Evolutionary conservation across 2,329 filamentous ascomycete genomes (phyloP).

Genomic region (Waltergamsia citrina): DNA sequence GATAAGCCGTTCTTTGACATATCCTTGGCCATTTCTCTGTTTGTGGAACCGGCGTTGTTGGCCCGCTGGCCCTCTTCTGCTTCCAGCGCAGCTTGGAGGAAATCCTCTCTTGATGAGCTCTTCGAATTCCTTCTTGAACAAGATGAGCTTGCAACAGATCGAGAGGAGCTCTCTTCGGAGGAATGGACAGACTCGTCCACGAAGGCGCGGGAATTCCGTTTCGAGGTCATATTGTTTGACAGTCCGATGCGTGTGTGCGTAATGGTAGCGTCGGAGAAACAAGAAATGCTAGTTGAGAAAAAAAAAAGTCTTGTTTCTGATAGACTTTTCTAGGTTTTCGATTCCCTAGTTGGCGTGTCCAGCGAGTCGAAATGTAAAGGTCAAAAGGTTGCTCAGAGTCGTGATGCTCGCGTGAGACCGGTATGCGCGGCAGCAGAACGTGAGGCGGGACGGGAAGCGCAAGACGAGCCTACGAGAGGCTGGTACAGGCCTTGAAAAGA

Average conservation of each 20-base stretch:
- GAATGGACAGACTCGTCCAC: conserved; percentile 10
- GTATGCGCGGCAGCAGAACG: too few species aligned
- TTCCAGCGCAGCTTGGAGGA: conserved; percentile 8
- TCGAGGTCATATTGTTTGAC: conserved; percentile 10
- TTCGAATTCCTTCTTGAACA: conserved; percentile 18
- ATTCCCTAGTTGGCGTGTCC: too few species aligned
- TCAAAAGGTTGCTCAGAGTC: too few species aligned
- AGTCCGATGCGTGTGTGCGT: background rate
- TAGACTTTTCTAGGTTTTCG: too few species aligned
- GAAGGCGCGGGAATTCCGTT: conserved; percentile 12
- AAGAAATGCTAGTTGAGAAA: too few species aligned
- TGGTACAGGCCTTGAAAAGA: background rate
- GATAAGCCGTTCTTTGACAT: conserved; percentile 1
- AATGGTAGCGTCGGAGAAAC: too few species aligned
- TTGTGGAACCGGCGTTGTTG: background rate
- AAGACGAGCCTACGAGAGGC: conserved; percentile 2
- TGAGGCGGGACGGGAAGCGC: background rate
- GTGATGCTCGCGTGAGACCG: too few species aligned
- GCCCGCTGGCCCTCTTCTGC: conserved; percentile 12
- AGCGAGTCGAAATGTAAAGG: too few species aligned
- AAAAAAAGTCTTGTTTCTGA: too few species aligned
- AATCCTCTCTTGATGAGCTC: conserved; percentile 17
- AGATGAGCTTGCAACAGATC: conserved; percentile 6
- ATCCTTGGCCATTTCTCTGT: background rate
- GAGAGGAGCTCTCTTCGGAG: background rate